Evolutionary conservation across 768 basidiomycete species (phyloP).

Genomic region (Cyclocybe cylindracea): DNA sequence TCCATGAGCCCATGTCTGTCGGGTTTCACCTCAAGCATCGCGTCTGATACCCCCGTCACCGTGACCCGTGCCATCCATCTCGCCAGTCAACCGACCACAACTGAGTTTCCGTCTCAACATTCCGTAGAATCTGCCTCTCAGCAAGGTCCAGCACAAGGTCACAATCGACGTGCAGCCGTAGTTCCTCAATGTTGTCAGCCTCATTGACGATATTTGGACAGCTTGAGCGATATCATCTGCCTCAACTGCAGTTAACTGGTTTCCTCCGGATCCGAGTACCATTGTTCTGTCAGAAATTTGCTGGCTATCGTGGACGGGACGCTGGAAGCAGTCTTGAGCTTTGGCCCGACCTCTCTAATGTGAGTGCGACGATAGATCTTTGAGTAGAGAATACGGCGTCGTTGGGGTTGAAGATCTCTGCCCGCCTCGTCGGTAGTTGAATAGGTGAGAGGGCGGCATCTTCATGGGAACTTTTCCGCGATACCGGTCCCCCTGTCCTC

Average conservation of each 20-base stretch:
- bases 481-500: too few species aligned
- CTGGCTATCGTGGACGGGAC: too few species aligned
- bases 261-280: neutral
- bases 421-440: too few species aligned
- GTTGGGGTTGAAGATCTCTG: too few species aligned
- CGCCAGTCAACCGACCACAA: neutral
- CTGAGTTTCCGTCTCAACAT: neutral
- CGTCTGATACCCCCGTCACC: constrained; percentile 41
- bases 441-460: too few species aligned
- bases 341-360: too few species aligned
- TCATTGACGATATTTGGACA: constrained; percentile 40
- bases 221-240: constrained; percentile 90
- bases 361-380: too few species aligned
- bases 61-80: constrained; percentile 2
- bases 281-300: too few species aligned
- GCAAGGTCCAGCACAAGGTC: constrained; percentile 77
- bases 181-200: constrained; percentile 48
- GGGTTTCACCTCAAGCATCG: constrained; percentile 10
- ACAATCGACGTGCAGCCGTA: constrained; percentile 91
- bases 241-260: constrained; percentile 63
- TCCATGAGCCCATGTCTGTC: constrained; percentile 48
- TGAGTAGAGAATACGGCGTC: too few species aligned
- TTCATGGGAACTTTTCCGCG: too few species aligned
- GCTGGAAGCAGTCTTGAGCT: too few species aligned
- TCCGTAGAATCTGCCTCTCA: constrained; percentile 76